Percentiles rank a stretch among this genome's conserved stretches.
Evolutionary conservation across 2,329 filamentous ascomycete species (phyloP).

Genomic region (Epichloe festucae): DNA sequence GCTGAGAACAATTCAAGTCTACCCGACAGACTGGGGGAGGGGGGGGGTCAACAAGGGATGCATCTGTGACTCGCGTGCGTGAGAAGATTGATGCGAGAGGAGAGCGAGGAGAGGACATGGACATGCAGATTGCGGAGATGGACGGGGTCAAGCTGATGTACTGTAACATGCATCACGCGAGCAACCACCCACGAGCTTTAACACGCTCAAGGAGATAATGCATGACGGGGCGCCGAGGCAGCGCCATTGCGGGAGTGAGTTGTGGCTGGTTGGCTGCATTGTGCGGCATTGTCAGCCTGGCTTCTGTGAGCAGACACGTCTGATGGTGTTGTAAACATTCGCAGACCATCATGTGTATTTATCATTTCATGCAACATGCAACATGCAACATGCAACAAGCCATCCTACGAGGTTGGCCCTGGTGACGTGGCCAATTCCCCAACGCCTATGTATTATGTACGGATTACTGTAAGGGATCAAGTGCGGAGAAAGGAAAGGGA

Average conservation of each 20-base stretch:
- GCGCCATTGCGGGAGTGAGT: neutral
- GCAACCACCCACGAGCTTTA: neutral
- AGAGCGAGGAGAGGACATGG: no score
- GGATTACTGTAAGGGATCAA: no score
- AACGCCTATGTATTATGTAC: no score
- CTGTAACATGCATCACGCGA: constrained; percentile 2
- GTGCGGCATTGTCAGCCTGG: neutral
- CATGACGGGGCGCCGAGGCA: neutral
- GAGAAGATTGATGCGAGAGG: neutral
- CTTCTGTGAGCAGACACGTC: no score
- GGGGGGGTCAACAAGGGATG: neutral
- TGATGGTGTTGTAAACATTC: no score
- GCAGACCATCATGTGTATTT: no score
- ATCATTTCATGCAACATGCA: no score
- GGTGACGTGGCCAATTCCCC: no score
- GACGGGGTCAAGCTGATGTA: neutral
- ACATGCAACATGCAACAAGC: no score
- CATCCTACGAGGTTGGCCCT: no score
- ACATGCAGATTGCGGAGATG: neutral
- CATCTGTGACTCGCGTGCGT: neutral
- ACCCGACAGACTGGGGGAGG: neutral
- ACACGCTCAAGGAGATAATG: no score
- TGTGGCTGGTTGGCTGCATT: neutral
- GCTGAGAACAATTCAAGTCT: neutral
- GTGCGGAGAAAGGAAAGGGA: no score